Conservation (phyloP, 208 protist genomes). For the Trypanosoma boissoni region DNA sequence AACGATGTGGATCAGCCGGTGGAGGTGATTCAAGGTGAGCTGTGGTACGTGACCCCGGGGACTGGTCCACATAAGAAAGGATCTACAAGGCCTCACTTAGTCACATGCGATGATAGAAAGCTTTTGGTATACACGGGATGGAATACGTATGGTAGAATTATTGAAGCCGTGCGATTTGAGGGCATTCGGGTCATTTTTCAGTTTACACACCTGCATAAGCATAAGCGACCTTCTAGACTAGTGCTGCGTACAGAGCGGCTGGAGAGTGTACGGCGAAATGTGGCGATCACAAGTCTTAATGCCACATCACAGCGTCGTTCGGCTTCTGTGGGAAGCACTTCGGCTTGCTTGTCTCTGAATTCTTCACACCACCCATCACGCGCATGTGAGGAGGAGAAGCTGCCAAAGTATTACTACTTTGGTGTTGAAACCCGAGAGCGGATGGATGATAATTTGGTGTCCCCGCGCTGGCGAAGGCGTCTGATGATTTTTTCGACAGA, state of each 20-base stretch:
- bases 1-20: constrained; percentile 10
- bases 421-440: constrained; percentile 33
- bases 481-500: constrained; percentile 49
- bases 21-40: constrained; percentile 44
- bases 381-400: neutral
- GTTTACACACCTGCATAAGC: constrained; percentile 40
- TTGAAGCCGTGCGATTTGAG: constrained; percentile 47
- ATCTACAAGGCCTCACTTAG: constrained; percentile 29
- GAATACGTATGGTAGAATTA: constrained; percentile 26
- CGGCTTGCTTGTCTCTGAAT: constrained; percentile 17
- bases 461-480: constrained; percentile 18
- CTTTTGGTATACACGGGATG: constrained; percentile 48
- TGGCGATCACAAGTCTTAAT: constrained; percentile 18
- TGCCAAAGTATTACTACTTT: constrained; percentile 51
- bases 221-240: neutral
- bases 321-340: constrained; percentile 8
- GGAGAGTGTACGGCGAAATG: neutral
- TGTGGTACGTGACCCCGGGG: constrained; percentile 47
- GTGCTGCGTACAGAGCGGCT: neutral
- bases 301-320: constrained; percentile 4
- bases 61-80: constrained; percentile 30
- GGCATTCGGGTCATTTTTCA: constrained; percentile 43
- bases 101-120: constrained; percentile 42
- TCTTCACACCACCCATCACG: neutral
- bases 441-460: constrained; percentile 11